These are phyloP conservation scores for Sedum album DNA, from an alignment of 164 flowering plant species.

Conservation along the genomic window DNA sequence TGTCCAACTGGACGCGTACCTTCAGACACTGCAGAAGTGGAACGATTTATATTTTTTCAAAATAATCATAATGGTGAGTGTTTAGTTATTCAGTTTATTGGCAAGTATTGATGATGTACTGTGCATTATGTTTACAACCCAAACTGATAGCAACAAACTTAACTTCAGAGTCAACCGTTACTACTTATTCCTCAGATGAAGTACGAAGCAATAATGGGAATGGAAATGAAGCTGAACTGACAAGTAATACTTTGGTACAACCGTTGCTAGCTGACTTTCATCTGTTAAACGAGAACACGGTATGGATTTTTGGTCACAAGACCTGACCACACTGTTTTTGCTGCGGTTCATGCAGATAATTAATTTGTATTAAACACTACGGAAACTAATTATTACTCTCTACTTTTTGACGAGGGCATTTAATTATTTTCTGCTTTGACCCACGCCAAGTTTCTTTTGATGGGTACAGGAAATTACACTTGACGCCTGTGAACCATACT, in stretches of 20 bases:
- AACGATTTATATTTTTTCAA: background rate
- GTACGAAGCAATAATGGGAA: background rate
- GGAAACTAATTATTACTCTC: too few relatives aligned
- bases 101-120: background rate
- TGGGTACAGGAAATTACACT: background rate
- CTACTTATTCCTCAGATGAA: background rate
- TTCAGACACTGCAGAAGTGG: conserved; percentile 1
- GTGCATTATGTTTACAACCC: background rate
- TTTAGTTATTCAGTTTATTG: background rate
- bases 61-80: background rate
- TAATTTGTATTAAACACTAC: too few relatives aligned
- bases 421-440: background rate
- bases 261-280: conserved; percentile 1
- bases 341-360: background rate
- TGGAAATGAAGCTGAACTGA: background rate
- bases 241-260: background rate
- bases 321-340: background rate
- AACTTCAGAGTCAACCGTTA: background rate
- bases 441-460: background rate
- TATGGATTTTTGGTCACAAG: background rate
- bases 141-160: background rate
- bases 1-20: background rate
- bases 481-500: background rate
- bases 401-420: background rate
- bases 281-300: background rate